These are phyloP conservation scores for Coemansia linderi DNA, from an alignment of 371 early-diverging fungal species.

Conservation along the genomic window DNA sequence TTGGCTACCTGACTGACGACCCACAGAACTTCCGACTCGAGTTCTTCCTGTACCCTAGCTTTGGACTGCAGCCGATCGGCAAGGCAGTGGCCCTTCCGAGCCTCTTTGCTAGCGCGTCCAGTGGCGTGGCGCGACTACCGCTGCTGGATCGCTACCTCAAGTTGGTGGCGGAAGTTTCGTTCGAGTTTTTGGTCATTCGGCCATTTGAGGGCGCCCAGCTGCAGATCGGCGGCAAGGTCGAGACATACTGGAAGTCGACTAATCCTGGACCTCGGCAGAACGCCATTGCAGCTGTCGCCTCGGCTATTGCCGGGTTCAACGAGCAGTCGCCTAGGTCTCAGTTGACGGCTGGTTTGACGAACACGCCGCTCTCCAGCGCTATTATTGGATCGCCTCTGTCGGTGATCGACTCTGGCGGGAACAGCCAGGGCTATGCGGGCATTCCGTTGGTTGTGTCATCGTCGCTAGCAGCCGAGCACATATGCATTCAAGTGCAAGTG, in stretches of 20 bases:
- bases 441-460: conserved; percentile 79
- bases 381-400: conserved; percentile 37
- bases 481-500: conserved; percentile 87
- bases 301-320: conserved; percentile 10
- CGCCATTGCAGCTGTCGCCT: conserved; percentile 1
- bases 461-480: conserved; percentile 73
- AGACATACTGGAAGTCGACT: conserved; percentile 94
- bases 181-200: conserved; percentile 78
- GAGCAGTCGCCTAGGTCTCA: conserved; percentile 19
- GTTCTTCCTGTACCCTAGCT: conserved; percentile 91
- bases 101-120: conserved; percentile 59
- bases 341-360: conserved; percentile 15
- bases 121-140: conserved; percentile 58
- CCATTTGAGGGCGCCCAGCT: conserved; percentile 86
- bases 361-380: conserved; percentile 28
- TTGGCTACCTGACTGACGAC: conserved; percentile 81
- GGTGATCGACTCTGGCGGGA: conserved; percentile 22
- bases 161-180: conserved; percentile 86
- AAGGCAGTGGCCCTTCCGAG: conserved; percentile 79
- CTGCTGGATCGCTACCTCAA: conserved; percentile 84
- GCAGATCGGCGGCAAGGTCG: conserved; percentile 89
- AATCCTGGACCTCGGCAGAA: conserved; percentile 35
- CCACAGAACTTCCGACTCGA: conserved; percentile 77
- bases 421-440: conserved; percentile 10
- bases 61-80: conserved; percentile 92